A percentile compares a stretch with the other conserved stretches of the same genome.
These are phyloP conservation scores for Simmondsia chinensis DNA, from an alignment of 148 eudicot genomes.

Conservation along the genomic window DNA sequence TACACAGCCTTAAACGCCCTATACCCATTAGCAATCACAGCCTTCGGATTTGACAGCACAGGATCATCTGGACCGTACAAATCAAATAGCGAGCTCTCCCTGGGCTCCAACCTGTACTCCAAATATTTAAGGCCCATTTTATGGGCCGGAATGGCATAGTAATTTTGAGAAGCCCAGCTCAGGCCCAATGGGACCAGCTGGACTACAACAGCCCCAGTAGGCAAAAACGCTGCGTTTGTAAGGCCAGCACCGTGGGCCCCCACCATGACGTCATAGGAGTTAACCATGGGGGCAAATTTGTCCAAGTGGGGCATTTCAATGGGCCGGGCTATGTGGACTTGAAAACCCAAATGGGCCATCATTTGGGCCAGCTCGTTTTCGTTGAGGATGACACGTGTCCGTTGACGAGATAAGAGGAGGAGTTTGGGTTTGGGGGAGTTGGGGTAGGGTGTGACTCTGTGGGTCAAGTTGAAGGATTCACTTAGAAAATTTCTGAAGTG, in stretches of 20 bases:
- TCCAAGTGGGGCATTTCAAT: background rate
- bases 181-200: slow-evolving; percentile 34
- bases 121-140: slow-evolving; percentile 33
- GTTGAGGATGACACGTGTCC: background rate
- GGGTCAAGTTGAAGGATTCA: background rate
- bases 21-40: slow-evolving; percentile 9
- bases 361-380: background rate
- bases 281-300: slow-evolving; percentile 6
- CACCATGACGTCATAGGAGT: slow-evolving; percentile 27
- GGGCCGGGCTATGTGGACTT: background rate
- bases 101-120: slow-evolving; percentile 24
- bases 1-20: slow-evolving; percentile 2
- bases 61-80: slow-evolving; percentile 10
- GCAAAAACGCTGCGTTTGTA: slow-evolving; percentile 27
- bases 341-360: slow-evolving; percentile 1
- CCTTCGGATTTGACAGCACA: slow-evolving; percentile 9
- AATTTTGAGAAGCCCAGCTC: slow-evolving; percentile 14
- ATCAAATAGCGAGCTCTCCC: slow-evolving; percentile 29
- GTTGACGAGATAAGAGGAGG: background rate
- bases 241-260: slow-evolving; percentile 48
- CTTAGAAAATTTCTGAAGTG: background rate
- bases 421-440: background rate
- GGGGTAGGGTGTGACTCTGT: background rate
- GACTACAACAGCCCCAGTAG: slow-evolving; percentile 32
- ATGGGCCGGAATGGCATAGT: slow-evolving; percentile 21